Evolutionary conservation across 2,329 filamentous ascomycete species (phyloP).

Genomic region (Pleochaeta shiraiana): DNA sequence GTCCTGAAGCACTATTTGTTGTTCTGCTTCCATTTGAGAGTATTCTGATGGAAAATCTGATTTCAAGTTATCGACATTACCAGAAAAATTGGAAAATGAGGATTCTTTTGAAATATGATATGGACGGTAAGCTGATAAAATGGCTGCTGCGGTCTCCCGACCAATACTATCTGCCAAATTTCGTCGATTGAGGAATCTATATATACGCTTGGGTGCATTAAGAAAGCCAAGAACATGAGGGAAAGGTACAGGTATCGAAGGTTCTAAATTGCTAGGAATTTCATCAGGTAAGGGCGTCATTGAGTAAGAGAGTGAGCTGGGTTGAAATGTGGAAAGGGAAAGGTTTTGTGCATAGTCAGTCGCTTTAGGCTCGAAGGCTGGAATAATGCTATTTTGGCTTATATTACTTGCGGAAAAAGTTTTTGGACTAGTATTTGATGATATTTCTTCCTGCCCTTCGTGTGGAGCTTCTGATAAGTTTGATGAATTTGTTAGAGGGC

Average conservation of each 20-base stretch:
- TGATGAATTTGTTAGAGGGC: conserved; percentile 46
- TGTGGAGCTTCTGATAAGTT: neutral
- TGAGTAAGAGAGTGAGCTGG: conserved; percentile 35
- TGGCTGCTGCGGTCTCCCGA: conserved; percentile 66
- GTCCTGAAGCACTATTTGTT: conserved; percentile 37
- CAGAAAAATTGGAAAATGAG: neutral
- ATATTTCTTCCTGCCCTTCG: neutral
- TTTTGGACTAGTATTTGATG: neutral
- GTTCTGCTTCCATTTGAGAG: conserved; percentile 24
- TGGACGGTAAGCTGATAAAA: conserved; percentile 36
- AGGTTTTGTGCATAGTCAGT: conserved; percentile 19
- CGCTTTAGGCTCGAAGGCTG: neutral
- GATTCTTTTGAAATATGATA: conserved; percentile 15
- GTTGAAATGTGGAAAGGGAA: too few relatives aligned
- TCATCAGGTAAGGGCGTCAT: conserved; percentile 38
- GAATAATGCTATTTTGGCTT: too few relatives aligned
- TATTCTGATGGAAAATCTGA: neutral
- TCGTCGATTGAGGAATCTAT: conserved; percentile 71
- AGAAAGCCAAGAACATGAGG: conserved; percentile 85
- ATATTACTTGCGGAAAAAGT: neutral
- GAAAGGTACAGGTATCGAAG: conserved; percentile 50
- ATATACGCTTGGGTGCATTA: conserved; percentile 69
- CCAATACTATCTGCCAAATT: conserved; percentile 73
- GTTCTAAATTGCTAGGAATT: conserved; percentile 50
- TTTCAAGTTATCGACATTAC: neutral